Base-by-base conservation (phyloP, 129 eudicot genomes). In the Deinandra increscens region DNA sequence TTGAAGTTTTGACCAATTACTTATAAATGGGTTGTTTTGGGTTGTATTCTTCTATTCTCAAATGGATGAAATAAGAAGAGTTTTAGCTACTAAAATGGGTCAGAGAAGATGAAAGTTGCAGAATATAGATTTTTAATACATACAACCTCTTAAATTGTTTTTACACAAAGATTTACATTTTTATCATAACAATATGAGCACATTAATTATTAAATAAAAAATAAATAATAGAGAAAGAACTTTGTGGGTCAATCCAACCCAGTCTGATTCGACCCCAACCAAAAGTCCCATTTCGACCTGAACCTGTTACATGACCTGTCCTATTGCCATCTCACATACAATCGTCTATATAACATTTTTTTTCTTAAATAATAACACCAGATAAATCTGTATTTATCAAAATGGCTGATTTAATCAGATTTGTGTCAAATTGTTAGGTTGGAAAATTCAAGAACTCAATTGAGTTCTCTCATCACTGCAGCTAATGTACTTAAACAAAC, bases 391-490 rank as follows among this genome's bases (percentile, higher is more conserved):
- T 44, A 15, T 61, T 46, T 5, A 62, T 23, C 9, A 20, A 37
- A 43, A 50, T 72, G 34, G 12, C 63, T 73, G 78, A 73, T 73
- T 66, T 60, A 48, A 29, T 31, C 61, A 46, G 29, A 56, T 36
- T 58, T 43, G 51, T 68, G 66, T 62, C 13, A 44, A 68, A 49
- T 51, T 73, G 55, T 62, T 73, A 89, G 97, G 87, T 77, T 90
- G 78, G 82, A 84, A 63, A 65, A 60, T 50, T 68, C 83, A 20
- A 67, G 36, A 53, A 82, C 82, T 74, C 78, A 82, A 22, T 60
- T 90, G 72, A 75, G 68, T 33, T 80, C 76, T 72, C 78, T 86
- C 62, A 61, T 79, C 59, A 68, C 72, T 76, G 77, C 76, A 79
- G 92, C 81, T 76, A 65, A 82, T 62, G 39, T 22, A 42, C 80